These are phyloP conservation scores for Carnegiea gigantea DNA, from an alignment of 179 eudicot species.

Conservation along the genomic window DNA sequence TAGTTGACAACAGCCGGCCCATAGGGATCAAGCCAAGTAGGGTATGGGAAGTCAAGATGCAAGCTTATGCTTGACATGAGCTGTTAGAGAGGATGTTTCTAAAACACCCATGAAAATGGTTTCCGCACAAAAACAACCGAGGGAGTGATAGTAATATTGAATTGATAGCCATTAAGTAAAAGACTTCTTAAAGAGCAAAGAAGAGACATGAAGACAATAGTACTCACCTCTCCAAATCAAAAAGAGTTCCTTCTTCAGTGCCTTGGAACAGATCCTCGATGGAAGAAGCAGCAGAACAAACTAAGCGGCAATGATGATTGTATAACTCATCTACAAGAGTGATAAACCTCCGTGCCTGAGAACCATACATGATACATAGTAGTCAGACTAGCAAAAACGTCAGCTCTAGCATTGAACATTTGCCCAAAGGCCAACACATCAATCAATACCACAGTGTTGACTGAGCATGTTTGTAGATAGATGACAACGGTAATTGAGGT, in stretches of 20 bases:
- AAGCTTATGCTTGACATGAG: not conserved
- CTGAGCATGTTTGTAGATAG: not conserved
- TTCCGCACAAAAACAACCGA: no score
- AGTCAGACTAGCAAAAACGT: not conserved
- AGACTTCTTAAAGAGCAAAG: slow-evolving; percentile 9
- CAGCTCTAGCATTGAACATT: not conserved
- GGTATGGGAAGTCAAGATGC: not conserved
- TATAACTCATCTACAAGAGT: slow-evolving; percentile 89
- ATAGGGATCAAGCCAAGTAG: not conserved
- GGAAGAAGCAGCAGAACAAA: slow-evolving; percentile 76
- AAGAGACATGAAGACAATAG: slow-evolving; percentile 15
- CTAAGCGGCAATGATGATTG: slow-evolving; percentile 85
- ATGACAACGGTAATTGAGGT: not conserved
- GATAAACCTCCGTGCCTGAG: slow-evolving; percentile 95
- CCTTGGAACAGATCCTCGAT: slow-evolving; percentile 94
- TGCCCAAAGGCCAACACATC: not conserved
- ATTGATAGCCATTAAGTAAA: no score
- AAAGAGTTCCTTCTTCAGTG: slow-evolving; percentile 89
- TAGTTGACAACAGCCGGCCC: not conserved
- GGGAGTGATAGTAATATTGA: no score
- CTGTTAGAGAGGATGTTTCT: not conserved
- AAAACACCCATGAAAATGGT: not conserved
- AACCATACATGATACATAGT: slow-evolving; percentile 9
- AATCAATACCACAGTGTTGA: not conserved
- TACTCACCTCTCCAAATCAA: slow-evolving; percentile 85